Conservation (phyloP, 2,329 filamentous ascomycete genomes). For the Lecanicillium sp. region DNA sequence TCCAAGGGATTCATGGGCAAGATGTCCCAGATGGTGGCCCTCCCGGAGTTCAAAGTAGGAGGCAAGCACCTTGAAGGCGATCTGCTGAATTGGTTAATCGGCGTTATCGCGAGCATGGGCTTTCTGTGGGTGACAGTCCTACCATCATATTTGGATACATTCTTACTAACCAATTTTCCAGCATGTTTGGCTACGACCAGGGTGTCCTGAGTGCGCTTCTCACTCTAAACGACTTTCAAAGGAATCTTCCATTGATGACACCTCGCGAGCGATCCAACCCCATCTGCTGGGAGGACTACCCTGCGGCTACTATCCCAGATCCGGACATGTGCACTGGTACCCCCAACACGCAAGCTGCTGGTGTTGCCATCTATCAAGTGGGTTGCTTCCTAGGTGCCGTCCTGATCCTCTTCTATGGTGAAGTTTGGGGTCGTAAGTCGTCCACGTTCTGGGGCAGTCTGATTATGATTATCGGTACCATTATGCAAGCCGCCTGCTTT, state of each 20-base stretch:
- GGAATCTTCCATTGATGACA: constrained; percentile 17
- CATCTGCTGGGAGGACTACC: constrained; percentile 17
- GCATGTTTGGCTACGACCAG: constrained; percentile 18
- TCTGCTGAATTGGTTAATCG: constrained; percentile 3
- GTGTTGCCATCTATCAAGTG: constrained; percentile 19
- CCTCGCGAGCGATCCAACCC: constrained; percentile 16
- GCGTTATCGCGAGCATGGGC: constrained; percentile 5
- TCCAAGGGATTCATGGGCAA: constrained; percentile 9
- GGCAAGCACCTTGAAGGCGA: constrained; percentile 4
- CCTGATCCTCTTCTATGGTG: constrained; percentile 20
- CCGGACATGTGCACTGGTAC: constrained; percentile 16
- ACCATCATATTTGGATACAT: no score
- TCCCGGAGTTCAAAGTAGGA: constrained; percentile 13
- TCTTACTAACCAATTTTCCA: no score
- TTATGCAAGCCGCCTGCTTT: constrained; percentile 17
- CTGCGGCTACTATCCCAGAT: constrained; percentile 10
- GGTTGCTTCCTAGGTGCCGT: constrained; percentile 21
- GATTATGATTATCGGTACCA: constrained; percentile 21
- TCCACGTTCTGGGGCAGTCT: constrained; percentile 22
- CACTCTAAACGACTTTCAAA: constrained; percentile 19
- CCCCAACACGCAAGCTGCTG: constrained; percentile 20
- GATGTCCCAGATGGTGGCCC: constrained; percentile 12
- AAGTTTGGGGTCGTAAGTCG: constrained; percentile 21
- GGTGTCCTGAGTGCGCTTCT: constrained; percentile 20
- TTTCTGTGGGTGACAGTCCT: constrained; percentile 2